Conservation (phyloP, 306 rosid genomes). For the Echinosophora koreensis region DNA sequence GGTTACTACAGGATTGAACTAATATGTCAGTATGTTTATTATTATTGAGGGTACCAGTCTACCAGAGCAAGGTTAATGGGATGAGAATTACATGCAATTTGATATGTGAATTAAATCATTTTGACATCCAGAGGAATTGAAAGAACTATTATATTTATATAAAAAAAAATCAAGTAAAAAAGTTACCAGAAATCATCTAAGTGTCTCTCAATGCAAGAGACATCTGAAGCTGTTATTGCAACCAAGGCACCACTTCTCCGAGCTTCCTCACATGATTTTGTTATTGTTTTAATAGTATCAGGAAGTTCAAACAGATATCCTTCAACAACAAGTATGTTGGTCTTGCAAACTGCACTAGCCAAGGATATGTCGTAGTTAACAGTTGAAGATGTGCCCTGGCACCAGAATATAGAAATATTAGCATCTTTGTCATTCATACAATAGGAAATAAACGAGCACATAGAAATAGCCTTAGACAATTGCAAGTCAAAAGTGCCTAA, state of each 20-base stretch:
- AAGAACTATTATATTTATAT: neutral
- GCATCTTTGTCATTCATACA: slow-evolving; percentile 27
- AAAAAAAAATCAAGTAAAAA: neutral
- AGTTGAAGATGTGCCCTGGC: slow-evolving; percentile 92
- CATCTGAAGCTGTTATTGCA: slow-evolving; percentile 94
- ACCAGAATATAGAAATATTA: slow-evolving; percentile 47
- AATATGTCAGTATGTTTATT: neutral
- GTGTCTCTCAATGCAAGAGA: slow-evolving; percentile 93
- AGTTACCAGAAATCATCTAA: slow-evolving; percentile 84
- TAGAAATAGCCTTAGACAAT: neutral
- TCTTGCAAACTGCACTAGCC: slow-evolving; percentile 74
- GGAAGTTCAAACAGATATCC: slow-evolving; percentile 93
- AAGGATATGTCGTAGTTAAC: slow-evolving; percentile 71
- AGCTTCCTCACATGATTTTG: slow-evolving; percentile 81
- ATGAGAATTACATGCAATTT: slow-evolving; percentile 27
- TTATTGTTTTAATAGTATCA: slow-evolving; percentile 79
- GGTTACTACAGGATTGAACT: neutral
- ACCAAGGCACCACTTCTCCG: slow-evolving; percentile 78
- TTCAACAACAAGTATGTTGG: slow-evolving; percentile 87
- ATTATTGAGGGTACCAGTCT: neutral
- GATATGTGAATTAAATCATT: neutral
- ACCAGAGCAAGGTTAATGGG: neutral
- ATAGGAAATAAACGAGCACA: slow-evolving; percentile 32
- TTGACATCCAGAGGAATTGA: slow-evolving; percentile 22
- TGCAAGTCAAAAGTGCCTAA: slow-evolving; percentile 6